Evolutionary conservation across 2,329 filamentous ascomycete genomes (phyloP), one percentile per base, ranked within the genome.

Genomic region (Drechslera avenae): DNA sequence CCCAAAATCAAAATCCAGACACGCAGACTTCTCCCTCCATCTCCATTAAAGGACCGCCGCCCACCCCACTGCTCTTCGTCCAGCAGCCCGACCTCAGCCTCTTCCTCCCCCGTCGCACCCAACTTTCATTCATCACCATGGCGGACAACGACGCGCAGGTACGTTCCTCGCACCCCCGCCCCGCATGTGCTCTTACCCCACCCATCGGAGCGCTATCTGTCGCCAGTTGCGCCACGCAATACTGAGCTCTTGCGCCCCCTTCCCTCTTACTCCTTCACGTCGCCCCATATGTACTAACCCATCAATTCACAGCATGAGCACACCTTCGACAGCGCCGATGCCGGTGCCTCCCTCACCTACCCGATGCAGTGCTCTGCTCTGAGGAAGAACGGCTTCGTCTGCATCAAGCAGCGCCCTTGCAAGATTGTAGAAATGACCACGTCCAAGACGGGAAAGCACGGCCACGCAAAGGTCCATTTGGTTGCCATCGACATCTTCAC

Each of bases 341-440:
- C 95, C 78, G 95, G 94, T 81, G 93, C 94, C 73, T 97, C 94
- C 69, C 76, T 83, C 75, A 99, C 94, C 76, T 97, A 77, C 83
- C 94, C 94, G 72, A 95, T 96, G 91, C 94, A 99, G 86, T 99
- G 94, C 83, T 99, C 95, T 83, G 93, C 95, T 74, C 86, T 99
- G 85, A 89, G 94, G 78, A 97, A 99, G 92, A 96, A 95, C 88
- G 93, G 94, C 67, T 88, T 89, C 85, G 94, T 99, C 79, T 88
- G 93, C 78, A 97, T 99, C 83, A 99, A 99, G 88, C 82, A 84
- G 81, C 94, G 94, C 73, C 95, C 94, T 73, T 99, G 94, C 92
- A 99, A 97, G 90, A 99, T 99, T 73, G 90, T 97, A 79, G 94
- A 99, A 76, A 99, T 99, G 95, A 96, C 91, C 69, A 99, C 94